Conservation (phyloP, 2,329 filamentous ascomycete genomes). For the Reticulascus tulasneorum region DNA sequence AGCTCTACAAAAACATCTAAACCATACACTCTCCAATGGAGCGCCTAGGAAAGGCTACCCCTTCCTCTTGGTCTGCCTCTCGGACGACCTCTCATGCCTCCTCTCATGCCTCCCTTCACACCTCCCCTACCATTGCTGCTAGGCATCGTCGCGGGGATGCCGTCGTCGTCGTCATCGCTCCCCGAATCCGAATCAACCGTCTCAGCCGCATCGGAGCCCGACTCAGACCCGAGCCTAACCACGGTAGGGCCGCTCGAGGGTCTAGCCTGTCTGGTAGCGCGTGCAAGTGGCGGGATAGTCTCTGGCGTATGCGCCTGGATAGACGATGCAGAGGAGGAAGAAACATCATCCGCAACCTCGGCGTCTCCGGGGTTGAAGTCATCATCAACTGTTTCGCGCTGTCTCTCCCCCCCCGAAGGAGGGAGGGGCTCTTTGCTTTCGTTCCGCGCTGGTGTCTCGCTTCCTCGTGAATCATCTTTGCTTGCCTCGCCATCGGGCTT, state of each 20-base stretch:
- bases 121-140: conserved; percentile 6
- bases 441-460: not conserved
- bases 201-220: no score
- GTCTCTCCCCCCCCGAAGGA: not conserved
- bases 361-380: not conserved
- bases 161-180: conserved; percentile 4
- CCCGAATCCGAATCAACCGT: conserved; percentile 13
- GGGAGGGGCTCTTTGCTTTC: not conserved
- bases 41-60: no score
- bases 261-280: conserved; percentile 5
- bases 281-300: conserved; percentile 1
- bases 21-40: no score
- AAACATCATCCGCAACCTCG: conserved; percentile 3
- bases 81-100: conserved; percentile 1
- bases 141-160: not conserved
- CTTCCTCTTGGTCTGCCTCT: conserved; percentile 2
- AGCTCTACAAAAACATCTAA: no score
- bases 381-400: no score
- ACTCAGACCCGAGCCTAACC: conserved; percentile 11
- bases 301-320: conserved; percentile 3
- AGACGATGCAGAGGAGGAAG: conserved; percentile 4
- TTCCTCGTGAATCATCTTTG: no score
- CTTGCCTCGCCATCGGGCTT: no score
- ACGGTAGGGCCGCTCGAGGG: conserved; percentile 6
- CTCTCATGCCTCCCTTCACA: conserved; percentile 3